Evolutionary conservation across 2,329 filamentous ascomycete genomes (phyloP), one percentile per base, ranked within the genome.

Genomic region (Emmonsia crescens): DNA sequence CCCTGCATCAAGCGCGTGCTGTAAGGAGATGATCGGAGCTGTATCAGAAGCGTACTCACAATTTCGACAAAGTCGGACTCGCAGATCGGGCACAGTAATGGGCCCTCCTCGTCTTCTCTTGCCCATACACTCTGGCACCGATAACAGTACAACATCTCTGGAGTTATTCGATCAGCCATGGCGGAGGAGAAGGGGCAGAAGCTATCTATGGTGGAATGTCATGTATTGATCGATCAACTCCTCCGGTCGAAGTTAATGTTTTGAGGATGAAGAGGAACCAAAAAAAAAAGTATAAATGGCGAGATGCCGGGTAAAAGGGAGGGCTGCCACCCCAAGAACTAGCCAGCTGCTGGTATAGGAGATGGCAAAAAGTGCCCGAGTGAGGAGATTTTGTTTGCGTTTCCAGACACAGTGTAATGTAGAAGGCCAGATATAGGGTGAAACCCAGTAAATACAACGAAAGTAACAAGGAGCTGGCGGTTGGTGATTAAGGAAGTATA

Each of bases 41-140:
- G 57, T 44, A n/a, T 40, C n/a, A 44, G 24, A 38, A 27, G 21
- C 38, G 57, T 31, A 80, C 87, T 71, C 79, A 96, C 92, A 68
- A 97, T 91, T 77, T 99, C 92, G 19, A 85, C 90, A 66, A 90
- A 86, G 24, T 96, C 90, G 44, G 85, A 85, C 3, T 81, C 72
- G 72, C 94, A 99, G n/a, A 78, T 74, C 19, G 91, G 91, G 71
- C 94, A 99, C 19, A 77, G 78, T 64, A 96, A 76, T 31, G 55
- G 21, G 24, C 82, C 86, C 66, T 82, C 80, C 65, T 88, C 1
- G 33, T 24, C 82, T 63, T 89, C 84, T 63, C 84, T 80, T 70
- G 88, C 89, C 91, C 91, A 97, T 73, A 96, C 88, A 65, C 88
- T 77, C 59, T 82, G 74, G 77, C 94, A 97, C 63, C 82, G 77